Percentiles rank a stretch among this genome's conserved stretches.
phyloP scores from a whole-genome alignment of 192 early-diverging fungal genomes.

The Funneliformis geosporum region DNA sequence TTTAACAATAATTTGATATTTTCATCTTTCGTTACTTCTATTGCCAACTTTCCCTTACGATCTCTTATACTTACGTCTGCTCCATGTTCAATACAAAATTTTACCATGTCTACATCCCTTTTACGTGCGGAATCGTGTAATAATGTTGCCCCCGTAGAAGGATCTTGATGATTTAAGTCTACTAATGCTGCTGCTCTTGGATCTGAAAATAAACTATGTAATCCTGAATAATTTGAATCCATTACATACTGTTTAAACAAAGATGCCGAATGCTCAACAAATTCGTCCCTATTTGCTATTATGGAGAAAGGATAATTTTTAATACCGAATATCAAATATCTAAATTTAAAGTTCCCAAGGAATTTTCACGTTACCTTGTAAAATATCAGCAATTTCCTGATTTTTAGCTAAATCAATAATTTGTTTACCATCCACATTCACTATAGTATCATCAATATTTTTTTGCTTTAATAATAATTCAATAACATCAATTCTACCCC shows the following conservation, averaged over 20 bases:
- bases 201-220: conserved; percentile 52
- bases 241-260: conserved; percentile 56
- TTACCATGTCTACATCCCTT: conserved; percentile 65
- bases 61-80: conserved; percentile 74
- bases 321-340: background rate
- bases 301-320: background rate
- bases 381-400: conserved; percentile 46
- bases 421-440: conserved; percentile 63
- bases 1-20: conserved; percentile 56
- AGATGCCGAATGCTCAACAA: conserved; percentile 48
- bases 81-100: conserved; percentile 72
- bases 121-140: conserved; percentile 69
- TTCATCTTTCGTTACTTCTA: conserved; percentile 54
- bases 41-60: conserved; percentile 60
- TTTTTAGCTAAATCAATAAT: conserved; percentile 57
- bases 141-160: conserved; percentile 61
- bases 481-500: conserved; percentile 65
- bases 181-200: conserved; percentile 57
- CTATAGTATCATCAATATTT: conserved; percentile 66
- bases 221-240: conserved; percentile 38
- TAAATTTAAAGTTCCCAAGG: background rate
- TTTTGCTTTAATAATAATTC: conserved; percentile 64
- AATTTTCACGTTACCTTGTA: conserved; percentile 52
- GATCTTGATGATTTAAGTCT: conserved; percentile 70
- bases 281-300: conserved; percentile 53